Evolutionary conservation across 139 green algal species (phyloP).

Genomic region (Monoraphidium neglectum): DNA sequence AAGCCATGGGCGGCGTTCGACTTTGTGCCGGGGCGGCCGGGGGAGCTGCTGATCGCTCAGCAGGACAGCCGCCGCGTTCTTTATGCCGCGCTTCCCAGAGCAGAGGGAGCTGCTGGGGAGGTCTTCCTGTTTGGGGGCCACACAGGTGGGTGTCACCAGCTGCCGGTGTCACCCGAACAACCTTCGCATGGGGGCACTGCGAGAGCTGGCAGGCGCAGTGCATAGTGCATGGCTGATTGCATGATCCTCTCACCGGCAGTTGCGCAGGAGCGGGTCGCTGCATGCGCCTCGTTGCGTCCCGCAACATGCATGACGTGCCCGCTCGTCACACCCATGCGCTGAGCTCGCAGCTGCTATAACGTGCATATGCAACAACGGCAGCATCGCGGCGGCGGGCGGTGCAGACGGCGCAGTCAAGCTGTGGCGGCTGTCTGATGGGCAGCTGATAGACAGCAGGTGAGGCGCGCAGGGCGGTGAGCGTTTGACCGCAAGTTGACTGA

Average conservation of each 20-base stretch:
- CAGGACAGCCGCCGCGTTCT: conserved; percentile 15
- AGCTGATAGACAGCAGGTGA: conserved; percentile 10
- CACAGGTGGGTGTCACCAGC: conserved; percentile 12
- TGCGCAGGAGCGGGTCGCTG: not conserved
- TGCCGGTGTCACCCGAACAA: no score
- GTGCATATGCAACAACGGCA: conserved; percentile 11
- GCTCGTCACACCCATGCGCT: not conserved
- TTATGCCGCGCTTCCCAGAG: conserved; percentile 14
- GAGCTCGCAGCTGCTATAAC: conserved; percentile 8
- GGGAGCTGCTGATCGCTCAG: conserved; percentile 23
- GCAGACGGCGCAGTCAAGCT: conserved; percentile 6
- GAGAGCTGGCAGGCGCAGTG: no score
- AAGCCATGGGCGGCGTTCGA: conserved; percentile 12
- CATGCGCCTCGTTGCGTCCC: no score
- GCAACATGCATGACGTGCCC: no score
- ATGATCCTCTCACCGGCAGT: not conserved
- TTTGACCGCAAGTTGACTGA: no score
- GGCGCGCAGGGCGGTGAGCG: no score
- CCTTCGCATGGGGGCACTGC: no score
- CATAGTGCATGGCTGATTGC: not conserved
- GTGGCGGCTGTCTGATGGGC: conserved; percentile 23
- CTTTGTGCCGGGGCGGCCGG: conserved; percentile 26
- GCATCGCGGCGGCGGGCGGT: conserved; percentile 15
- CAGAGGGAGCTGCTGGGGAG: not conserved
- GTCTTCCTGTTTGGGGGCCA: conserved; percentile 26